Base-by-base conservation (phyloP, 495 filamentous ascomycete genomes). In the Immersiella caudata region DNA sequence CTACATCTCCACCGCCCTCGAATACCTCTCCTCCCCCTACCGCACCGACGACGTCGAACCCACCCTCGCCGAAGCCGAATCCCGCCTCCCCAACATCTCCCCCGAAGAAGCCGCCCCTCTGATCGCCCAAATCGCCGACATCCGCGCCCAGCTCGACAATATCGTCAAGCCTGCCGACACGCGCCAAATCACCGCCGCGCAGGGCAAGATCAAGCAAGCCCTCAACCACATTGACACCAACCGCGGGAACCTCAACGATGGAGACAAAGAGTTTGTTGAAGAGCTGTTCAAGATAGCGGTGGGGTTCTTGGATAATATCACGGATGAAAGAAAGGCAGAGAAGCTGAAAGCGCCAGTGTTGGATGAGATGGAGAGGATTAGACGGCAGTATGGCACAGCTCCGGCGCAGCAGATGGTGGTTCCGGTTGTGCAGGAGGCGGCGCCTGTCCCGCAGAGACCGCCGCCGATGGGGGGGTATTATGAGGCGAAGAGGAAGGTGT, bases 141-240 rank as follows among this genome's bases (percentile, higher is more conserved):
- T 64, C 22, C 61, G 61, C 18, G 61, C 61, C 46, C 51, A 54
- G 40, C 29, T 64, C 22, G 61, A 64, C 61, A 55, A 64, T 12
- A 8, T 64, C n/a, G 61, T 64, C 61, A 64, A 64, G 61, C 61
- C 61, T 54, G 61, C 61, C 7, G 61, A 64, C 25, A 46, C 61
- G 21, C 61, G 61, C 16, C 61, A 64, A 49, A 27, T 64, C 24
- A 64, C 21, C 18, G 61, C 61, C 0, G 61, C 61, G 9, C 61
- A 64, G 18, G 61, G 61, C 46, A 64, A 64, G 61, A 64, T 64
- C 20, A 46, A 49, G 25, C 61, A 64, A 25, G 61, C 46, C 40
- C 61, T 46, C 22, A 22, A 52, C 24, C 54, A 64, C 61, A 64
- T 64, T 46, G 61, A 64, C 22, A 54, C 61, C 9, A 64, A 64